Conservation (phyloP, 352 stramenopile genomes). For the Phytophthora uliginosa region DNA sequence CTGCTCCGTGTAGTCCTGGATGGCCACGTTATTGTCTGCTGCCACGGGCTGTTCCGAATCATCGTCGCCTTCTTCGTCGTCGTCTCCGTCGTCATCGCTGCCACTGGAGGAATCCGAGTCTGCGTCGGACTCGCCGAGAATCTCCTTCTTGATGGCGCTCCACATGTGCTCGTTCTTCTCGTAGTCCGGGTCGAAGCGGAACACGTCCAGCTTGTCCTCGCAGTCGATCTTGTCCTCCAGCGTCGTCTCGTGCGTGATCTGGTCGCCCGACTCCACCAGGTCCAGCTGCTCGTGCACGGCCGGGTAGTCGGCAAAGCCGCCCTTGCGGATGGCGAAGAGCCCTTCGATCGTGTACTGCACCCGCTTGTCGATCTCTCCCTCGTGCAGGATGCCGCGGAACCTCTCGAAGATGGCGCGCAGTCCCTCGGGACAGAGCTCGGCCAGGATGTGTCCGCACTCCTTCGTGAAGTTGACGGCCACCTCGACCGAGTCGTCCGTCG, state of each 20-base stretch:
- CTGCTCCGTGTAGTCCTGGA: slow-evolving; percentile 98
- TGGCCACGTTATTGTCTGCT: slow-evolving; percentile 51
- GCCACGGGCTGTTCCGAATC: slow-evolving; percentile 24
- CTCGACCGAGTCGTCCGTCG: slow-evolving; percentile 98
- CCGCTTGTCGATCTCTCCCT: slow-evolving; percentile 97
- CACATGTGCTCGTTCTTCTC: slow-evolving; percentile 98
- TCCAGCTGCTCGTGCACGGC: slow-evolving; percentile 96
- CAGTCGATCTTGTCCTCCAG: slow-evolving; percentile 98
- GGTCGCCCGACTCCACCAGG: slow-evolving; percentile 98
- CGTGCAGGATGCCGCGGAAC: slow-evolving; percentile 98
- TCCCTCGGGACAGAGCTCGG: slow-evolving; percentile 89
- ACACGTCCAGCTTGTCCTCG: slow-evolving; percentile 98
- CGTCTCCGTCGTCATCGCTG: slow-evolving; percentile 67
- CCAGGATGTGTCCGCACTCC: slow-evolving; percentile 94
- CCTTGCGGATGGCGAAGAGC: slow-evolving; percentile 97
- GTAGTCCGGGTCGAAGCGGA: slow-evolving; percentile 96
- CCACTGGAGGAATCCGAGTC: slow-evolving; percentile 70
- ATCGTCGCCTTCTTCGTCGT: slow-evolving; percentile 42
- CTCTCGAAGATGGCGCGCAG: slow-evolving; percentile 98
- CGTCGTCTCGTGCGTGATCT: slow-evolving; percentile 98
- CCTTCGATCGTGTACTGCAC: slow-evolving; percentile 99
- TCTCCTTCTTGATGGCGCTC: slow-evolving; percentile 96
- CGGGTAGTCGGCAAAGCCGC: slow-evolving; percentile 96
- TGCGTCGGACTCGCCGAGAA: slow-evolving; percentile 95
- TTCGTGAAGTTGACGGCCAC: slow-evolving; percentile 99